phyloP scores from a whole-genome alignment of 129 eudicot species.

The Chrysanthemum lavandulifolium region DNA sequence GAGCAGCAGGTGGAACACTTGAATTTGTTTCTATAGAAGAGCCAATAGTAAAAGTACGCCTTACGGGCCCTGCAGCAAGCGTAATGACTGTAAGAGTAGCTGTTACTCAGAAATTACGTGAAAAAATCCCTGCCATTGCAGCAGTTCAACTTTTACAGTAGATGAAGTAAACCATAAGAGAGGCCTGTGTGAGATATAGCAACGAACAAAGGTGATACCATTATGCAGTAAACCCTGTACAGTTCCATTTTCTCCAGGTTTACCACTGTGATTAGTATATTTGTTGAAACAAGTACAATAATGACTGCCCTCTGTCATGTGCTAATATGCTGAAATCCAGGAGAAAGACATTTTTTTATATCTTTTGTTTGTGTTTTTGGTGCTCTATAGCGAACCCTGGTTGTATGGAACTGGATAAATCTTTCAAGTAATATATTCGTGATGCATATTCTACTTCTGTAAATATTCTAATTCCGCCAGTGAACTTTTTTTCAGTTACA shows the following conservation, averaged over 20 bases:
- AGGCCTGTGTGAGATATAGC: constrained; percentile 22
- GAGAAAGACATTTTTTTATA: not conserved
- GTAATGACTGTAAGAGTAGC: constrained; percentile 97
- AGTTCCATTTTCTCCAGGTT: constrained; percentile 25
- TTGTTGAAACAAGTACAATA: constrained; percentile 8
- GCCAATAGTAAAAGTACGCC: constrained; percentile 87
- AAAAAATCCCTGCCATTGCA: constrained; percentile 88
- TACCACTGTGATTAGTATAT: constrained; percentile 20
- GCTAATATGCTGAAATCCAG: too few relatives aligned
- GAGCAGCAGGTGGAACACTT: constrained; percentile 90
- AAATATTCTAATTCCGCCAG: too few relatives aligned
- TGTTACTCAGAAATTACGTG: constrained; percentile 89
- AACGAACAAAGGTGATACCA: constrained; percentile 7
- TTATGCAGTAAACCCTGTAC: constrained; percentile 20
- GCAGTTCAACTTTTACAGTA: constrained; percentile 88
- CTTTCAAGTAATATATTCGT: not conserved
- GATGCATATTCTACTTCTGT: not conserved
- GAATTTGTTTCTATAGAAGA: constrained; percentile 89
- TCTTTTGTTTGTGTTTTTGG: constrained; percentile 11
- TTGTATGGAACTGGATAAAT: constrained; percentile 1
- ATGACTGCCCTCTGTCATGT: not conserved
- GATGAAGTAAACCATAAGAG: constrained; percentile 15
- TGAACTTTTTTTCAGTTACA: too few relatives aligned
- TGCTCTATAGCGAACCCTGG: constrained; percentile 6
- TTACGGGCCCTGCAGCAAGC: constrained; percentile 93